These are phyloP conservation scores for Trifolium fragiferum DNA, from an alignment of 306 rosid species.

Conservation along the genomic window DNA sequence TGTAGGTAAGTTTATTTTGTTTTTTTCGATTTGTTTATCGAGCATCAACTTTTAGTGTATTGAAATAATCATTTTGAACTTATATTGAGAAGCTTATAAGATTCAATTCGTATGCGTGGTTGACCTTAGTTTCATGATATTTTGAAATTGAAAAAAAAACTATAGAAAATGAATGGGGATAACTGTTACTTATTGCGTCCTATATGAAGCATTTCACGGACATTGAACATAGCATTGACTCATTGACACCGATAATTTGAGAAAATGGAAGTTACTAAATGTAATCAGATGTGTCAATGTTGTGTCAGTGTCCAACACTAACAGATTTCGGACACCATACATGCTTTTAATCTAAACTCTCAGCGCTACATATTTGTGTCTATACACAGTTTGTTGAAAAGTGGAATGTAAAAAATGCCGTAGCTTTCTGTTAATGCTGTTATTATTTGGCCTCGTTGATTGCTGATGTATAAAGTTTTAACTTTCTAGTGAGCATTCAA, in stretches of 20 bases:
- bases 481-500: slow-evolving; percentile 69
- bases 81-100: slow-evolving; percentile 5
- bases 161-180: background rate
- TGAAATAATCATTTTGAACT: too few relatives aligned
- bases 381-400: background rate
- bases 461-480: slow-evolving; percentile 21
- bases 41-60: too few relatives aligned
- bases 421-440: slow-evolving; percentile 1
- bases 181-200: background rate
- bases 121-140: background rate
- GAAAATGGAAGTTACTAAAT: too few relatives aligned
- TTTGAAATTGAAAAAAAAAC: background rate
- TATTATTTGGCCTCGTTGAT: background rate
- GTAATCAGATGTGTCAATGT: too few relatives aligned
- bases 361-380: background rate
- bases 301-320: too few relatives aligned
- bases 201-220: too few relatives aligned
- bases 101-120: background rate
- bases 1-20: too few relatives aligned
- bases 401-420: background rate
- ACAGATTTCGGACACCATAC: too few relatives aligned
- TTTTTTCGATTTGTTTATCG: too few relatives aligned
- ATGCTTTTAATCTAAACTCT: too few relatives aligned
- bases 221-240: too few relatives aligned
- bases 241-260: too few relatives aligned